phyloP scores from a whole-genome alignment of 2,329 filamentous ascomycete species.

The Metarhizium guizhouense region DNA sequence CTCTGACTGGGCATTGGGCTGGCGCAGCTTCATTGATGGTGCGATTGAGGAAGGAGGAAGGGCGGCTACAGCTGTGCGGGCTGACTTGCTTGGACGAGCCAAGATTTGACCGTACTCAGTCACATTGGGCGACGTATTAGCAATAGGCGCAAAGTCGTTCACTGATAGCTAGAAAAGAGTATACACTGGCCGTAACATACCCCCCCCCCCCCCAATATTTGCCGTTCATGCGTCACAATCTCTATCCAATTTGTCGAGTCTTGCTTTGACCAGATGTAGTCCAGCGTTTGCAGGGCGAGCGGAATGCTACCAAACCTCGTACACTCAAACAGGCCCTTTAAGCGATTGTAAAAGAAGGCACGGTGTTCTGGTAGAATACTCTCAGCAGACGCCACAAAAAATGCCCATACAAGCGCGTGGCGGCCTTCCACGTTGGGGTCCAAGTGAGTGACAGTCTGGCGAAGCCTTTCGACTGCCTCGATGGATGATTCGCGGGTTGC shows the following conservation, averaged over 20 bases:
- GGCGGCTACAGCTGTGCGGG: neutral
- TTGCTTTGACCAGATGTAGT: slow-evolving; percentile 23
- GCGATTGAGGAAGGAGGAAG: slow-evolving; percentile 34
- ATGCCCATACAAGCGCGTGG: slow-evolving; percentile 31
- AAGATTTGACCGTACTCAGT: neutral
- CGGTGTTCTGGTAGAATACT: slow-evolving; percentile 25
- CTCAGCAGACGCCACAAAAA: slow-evolving; percentile 30
- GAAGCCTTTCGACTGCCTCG: slow-evolving; percentile 21
- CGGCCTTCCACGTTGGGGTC: slow-evolving; percentile 19
- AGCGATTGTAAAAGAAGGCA: slow-evolving; percentile 22
- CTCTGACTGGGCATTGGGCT: slow-evolving; percentile 39
- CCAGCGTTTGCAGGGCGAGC: slow-evolving; percentile 22
- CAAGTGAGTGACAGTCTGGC: slow-evolving; percentile 18
- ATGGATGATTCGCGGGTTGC: slow-evolving; percentile 13
- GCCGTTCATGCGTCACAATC: slow-evolving; percentile 17
- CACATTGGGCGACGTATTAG: neutral
- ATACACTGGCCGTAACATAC: neutral
- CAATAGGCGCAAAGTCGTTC: neutral
- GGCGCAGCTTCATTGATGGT: slow-evolving; percentile 41
- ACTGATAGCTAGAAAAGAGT: neutral
- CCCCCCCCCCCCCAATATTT: slow-evolving; percentile 20
- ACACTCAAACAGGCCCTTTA: slow-evolving; percentile 19
- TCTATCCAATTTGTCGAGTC: slow-evolving; percentile 18
- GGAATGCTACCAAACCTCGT: slow-evolving; percentile 30
- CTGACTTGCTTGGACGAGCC: neutral